These are phyloP conservation scores for Abrus precatorius DNA, from an alignment of 306 rosid species.

Conservation along the genomic window DNA sequence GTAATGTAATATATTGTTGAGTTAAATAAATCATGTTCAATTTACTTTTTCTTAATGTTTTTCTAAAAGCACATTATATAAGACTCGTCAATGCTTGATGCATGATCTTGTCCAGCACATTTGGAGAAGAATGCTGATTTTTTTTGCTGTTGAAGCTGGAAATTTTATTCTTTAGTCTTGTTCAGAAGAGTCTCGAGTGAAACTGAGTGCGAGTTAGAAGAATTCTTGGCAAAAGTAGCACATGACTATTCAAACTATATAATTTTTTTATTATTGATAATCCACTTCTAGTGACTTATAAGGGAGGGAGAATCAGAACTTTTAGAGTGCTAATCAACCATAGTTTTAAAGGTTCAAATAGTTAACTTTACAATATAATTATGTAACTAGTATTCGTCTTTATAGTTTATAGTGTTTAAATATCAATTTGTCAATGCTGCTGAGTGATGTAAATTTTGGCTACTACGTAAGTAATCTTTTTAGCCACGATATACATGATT, in stretches of 20 bases:
- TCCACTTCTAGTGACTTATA: too few relatives aligned
- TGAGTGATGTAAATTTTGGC: too few relatives aligned
- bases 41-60: slow-evolving; percentile 21
- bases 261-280: not conserved
- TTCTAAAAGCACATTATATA: not conserved
- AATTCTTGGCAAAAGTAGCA: not conserved
- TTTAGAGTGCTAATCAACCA: not conserved
- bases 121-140: slow-evolving; percentile 15
- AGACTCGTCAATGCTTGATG: slow-evolving; percentile 31
- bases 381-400: not conserved
- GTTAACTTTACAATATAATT: not conserved
- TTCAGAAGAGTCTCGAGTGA: slow-evolving; percentile 1
- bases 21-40: slow-evolving; percentile 20
- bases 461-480: too few relatives aligned
- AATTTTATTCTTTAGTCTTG: not conserved
- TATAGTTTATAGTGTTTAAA: not conserved
- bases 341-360: not conserved
- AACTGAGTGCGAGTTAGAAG: not conserved
- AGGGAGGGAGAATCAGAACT: too few relatives aligned
- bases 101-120: slow-evolving; percentile 13
- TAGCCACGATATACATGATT: too few relatives aligned
- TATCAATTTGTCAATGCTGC: not conserved
- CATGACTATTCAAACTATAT: not conserved
- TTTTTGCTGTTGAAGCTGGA: not conserved
- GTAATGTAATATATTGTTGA: slow-evolving; percentile 37